These are phyloP conservation scores for Neofusicoccum kwambonambiense DNA, from an alignment of 2,329 filamentous ascomycete genomes.

Conservation along the genomic window DNA sequence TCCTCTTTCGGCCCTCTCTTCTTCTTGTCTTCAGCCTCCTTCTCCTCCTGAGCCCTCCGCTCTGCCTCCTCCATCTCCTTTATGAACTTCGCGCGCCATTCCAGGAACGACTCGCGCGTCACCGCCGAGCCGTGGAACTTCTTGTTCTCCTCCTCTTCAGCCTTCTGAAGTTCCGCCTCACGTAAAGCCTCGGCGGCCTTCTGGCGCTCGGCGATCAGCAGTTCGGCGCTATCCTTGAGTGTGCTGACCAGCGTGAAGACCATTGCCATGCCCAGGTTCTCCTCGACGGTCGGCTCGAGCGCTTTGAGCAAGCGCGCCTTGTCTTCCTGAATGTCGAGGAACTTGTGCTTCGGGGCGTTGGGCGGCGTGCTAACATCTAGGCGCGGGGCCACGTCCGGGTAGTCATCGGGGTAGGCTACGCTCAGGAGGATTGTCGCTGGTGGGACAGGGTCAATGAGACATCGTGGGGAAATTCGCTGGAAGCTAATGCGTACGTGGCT, in stretches of 20 bases:
- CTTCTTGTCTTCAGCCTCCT: constrained; percentile 65
- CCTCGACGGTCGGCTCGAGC: constrained; percentile 74
- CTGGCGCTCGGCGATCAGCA: constrained; percentile 72
- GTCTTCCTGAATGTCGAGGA: constrained; percentile 79
- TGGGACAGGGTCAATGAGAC: background rate
- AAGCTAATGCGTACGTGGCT: constrained; percentile 50
- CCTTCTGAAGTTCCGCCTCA: constrained; percentile 58
- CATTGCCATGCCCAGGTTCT: constrained; percentile 97
- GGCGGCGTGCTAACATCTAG: constrained; percentile 76
- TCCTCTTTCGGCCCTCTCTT: constrained; percentile 59
- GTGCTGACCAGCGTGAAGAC: constrained; percentile 85
- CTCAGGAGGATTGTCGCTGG: constrained; percentile 72
- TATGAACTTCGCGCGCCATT: constrained; percentile 77
- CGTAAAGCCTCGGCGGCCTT: constrained; percentile 57
- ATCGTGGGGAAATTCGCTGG: background rate
- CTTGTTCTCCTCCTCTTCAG: constrained; percentile 88
- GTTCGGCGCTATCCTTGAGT: constrained; percentile 88
- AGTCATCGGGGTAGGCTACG: constrained; percentile 84
- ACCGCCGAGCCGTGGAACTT: constrained; percentile 94
- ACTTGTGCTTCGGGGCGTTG: constrained; percentile 66
- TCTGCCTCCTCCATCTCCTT: constrained; percentile 77
- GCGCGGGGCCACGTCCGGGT: constrained; percentile 82
- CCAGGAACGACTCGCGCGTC: constrained; percentile 78
- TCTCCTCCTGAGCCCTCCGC: constrained; percentile 59
- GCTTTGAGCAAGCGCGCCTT: constrained; percentile 69